A percentile compares a stretch with the other conserved stretches of the same genome.
Conservation (phyloP, 805 yeast genomes). For the Starmerella khaoyaiensis region DNA sequence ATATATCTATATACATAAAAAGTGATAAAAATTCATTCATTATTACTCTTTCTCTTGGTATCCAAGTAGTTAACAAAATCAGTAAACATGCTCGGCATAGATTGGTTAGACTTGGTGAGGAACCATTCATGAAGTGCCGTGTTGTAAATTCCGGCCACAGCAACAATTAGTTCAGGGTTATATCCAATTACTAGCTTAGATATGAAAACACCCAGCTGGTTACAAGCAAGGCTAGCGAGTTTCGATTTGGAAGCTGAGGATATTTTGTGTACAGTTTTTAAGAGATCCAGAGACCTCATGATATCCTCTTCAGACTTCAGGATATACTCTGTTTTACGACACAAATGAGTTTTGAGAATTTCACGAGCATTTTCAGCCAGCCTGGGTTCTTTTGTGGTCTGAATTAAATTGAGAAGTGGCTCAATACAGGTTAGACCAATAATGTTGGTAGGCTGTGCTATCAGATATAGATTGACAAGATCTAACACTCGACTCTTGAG, state of each 20-base stretch:
- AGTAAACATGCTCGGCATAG: constrained; percentile 46
- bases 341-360: constrained; percentile 36
- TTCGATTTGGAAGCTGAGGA: constrained; percentile 36
- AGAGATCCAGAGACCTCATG: constrained; percentile 15
- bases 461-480: constrained; percentile 51
- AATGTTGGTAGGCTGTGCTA: constrained; percentile 30
- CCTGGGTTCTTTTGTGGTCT: constrained; percentile 52
- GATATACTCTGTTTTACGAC: constrained; percentile 17
- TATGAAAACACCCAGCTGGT: constrained; percentile 51
- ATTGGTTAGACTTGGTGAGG: constrained; percentile 33
- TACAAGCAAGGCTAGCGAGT: constrained; percentile 44
- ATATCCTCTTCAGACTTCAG: constrained; percentile 18
- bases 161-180: constrained; percentile 26
- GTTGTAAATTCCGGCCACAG: constrained; percentile 45
- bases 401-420: constrained; percentile 50
- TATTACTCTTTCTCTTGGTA: constrained; percentile 28
- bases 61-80: constrained; percentile 75
- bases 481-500: constrained; percentile 73
- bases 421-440: constrained; percentile 32
- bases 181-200: constrained; percentile 39
- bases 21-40: not conserved
- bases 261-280: constrained; percentile 29
- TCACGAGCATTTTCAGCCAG: constrained; percentile 67
- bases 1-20: not conserved
- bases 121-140: constrained; percentile 52